Conservation (phyloP, 2,329 filamentous ascomycete genomes). For the Waltergamsia citrina region DNA sequence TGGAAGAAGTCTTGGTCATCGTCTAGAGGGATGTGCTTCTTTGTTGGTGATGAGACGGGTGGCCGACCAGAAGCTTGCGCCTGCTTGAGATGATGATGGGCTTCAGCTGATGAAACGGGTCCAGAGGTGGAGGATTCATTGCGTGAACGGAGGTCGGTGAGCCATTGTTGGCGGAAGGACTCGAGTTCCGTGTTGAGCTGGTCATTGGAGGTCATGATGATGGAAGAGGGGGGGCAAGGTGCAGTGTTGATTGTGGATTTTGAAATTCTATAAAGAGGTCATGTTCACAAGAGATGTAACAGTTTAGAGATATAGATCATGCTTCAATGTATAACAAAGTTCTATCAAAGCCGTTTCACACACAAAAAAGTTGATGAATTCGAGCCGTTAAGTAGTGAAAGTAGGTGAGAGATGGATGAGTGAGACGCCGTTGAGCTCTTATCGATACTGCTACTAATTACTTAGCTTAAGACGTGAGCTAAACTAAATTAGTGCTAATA, state of each 20-base stretch:
- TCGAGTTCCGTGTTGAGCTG: slow-evolving; percentile 64
- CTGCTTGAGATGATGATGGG: background rate
- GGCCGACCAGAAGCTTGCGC: background rate
- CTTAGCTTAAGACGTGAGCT: no score
- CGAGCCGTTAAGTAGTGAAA: no score
- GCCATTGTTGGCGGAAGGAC: slow-evolving; percentile 78
- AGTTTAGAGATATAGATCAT: no score
- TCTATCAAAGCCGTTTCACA: no score
- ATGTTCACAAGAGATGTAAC: no score
- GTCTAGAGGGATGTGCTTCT: slow-evolving; percentile 5
- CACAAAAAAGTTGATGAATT: no score
- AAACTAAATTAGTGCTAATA: no score
- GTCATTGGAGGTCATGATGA: slow-evolving; percentile 14
- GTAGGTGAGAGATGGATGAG: no score
- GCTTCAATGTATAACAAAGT: no score
- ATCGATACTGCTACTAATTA: no score
- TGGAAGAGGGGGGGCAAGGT: slow-evolving; percentile 4
- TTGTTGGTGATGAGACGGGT: slow-evolving; percentile 12
- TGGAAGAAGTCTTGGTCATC: slow-evolving; percentile 24
- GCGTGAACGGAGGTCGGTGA: slow-evolving; percentile 58
- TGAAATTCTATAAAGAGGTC: background rate
- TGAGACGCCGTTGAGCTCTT: no score
- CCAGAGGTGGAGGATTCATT: slow-evolving; percentile 5
- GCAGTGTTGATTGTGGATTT: background rate
- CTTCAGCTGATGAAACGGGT: background rate